Conservation (phyloP, 2,329 filamentous ascomycete genomes). For the Ceratocystis smalleyi region DNA sequence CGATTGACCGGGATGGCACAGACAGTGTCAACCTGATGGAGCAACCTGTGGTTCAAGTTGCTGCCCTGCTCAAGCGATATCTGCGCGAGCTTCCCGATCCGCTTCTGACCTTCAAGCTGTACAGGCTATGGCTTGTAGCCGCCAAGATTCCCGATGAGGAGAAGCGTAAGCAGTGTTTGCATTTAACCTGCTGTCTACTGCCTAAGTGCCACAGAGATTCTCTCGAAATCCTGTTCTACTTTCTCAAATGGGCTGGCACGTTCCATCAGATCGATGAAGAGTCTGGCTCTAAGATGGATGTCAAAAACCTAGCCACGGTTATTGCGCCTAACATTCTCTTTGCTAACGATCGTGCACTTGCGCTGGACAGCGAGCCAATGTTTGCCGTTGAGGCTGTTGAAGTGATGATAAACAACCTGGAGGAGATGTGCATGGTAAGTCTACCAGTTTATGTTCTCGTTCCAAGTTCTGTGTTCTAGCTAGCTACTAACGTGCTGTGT, state of each 20-base stretch:
- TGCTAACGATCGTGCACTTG: slow-evolving; percentile 47
- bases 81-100: slow-evolving; percentile 88
- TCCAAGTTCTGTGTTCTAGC: neutral
- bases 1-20: slow-evolving; percentile 72
- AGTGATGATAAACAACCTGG: slow-evolving; percentile 79
- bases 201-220: slow-evolving; percentile 87
- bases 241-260: slow-evolving; percentile 92
- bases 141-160: slow-evolving; percentile 75
- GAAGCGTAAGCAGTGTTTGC: slow-evolving; percentile 68
- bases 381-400: slow-evolving; percentile 86
- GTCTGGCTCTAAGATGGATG: slow-evolving; percentile 95
- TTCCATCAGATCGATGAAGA: slow-evolving; percentile 97
- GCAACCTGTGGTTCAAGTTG: slow-evolving; percentile 84
- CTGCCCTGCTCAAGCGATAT: slow-evolving; percentile 88
- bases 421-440: slow-evolving; percentile 91
- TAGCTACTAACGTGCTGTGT: slow-evolving; percentile 17
- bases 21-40: slow-evolving; percentile 74
- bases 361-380: slow-evolving; percentile 76
- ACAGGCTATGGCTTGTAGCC: slow-evolving; percentile 75
- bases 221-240: slow-evolving; percentile 86
- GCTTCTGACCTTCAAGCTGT: slow-evolving; percentile 85
- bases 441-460: neutral
- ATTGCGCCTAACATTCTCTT: slow-evolving; percentile 92
- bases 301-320: slow-evolving; percentile 91
- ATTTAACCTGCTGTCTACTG: slow-evolving; percentile 80